phyloP scores from a whole-genome alignment of 2,329 filamentous ascomycete genomes.

The Nemania sp. region DNA sequence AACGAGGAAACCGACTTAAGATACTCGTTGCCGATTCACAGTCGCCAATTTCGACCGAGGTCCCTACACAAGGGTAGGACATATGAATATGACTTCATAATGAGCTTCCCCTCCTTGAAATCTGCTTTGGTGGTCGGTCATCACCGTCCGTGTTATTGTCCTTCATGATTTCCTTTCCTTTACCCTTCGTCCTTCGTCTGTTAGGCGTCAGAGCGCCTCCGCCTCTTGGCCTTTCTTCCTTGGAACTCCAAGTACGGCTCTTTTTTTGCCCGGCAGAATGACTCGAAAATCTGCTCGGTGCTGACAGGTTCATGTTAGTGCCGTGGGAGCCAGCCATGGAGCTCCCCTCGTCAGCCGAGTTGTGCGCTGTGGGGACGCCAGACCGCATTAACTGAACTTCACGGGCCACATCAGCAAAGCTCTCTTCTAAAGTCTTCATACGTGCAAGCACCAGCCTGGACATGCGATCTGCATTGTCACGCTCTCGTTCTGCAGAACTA shows the following conservation, averaged over 20 bases:
- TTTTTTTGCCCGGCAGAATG: constrained; percentile 8
- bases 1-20: background rate
- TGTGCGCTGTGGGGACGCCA: constrained; percentile 52
- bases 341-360: constrained; percentile 53
- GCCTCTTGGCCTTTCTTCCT: constrained; percentile 41
- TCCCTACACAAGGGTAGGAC: background rate
- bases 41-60: background rate
- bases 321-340: constrained; percentile 2
- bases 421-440: constrained; percentile 92
- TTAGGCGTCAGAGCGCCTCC: no score
- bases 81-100: constrained; percentile 38
- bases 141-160: constrained; percentile 42
- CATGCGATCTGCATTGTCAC: constrained; percentile 66
- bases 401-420: constrained; percentile 82
- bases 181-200: constrained; percentile 45
- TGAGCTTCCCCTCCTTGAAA: constrained; percentile 47
- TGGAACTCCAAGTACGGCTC: constrained; percentile 47
- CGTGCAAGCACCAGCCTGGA: constrained; percentile 80
- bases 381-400: constrained; percentile 70
- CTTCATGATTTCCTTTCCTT: constrained; percentile 51
- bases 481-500: constrained; percentile 40
- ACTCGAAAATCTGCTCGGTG: constrained; percentile 7
- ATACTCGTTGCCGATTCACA: background rate
- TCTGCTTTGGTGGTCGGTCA: constrained; percentile 35
- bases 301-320: background rate